Base-by-base conservation (phyloP, 305 asterid species). In the Nicotiana rustica region DNA sequence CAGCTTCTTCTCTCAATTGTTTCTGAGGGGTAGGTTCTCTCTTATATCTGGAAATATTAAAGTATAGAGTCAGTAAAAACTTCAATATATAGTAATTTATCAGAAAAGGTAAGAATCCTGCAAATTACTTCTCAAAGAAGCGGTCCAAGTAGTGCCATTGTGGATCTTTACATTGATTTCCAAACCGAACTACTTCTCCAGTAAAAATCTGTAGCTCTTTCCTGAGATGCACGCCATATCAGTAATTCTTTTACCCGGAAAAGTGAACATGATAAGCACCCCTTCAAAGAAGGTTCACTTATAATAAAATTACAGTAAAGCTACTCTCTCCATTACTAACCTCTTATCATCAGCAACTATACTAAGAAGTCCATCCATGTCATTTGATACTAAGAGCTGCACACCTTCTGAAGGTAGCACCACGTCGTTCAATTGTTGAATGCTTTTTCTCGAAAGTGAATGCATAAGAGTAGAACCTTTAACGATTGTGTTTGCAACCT, bases 111-210 rank as follows among this genome's bases (percentile, higher is more conserved):
- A 84, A 83, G 79, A 71, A 85, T 84, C 73, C 64, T 75, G 69
- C 38, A 73, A 65, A 62, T 89, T 92, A 94, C 97, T 93, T 92
- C 87, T 91, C 95, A 82, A 94, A 93, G 87, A 86, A 94, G 41
- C 91, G 92, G 87, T 90, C 94, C 93, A 94, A 90, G 87, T 93
- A 87, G 84, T 94, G 98, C 98, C 97, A 94, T 86, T 94, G 98
- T 85, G 97, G 88, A 88, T 93, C 97, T 89, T 92, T 94, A 89
- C 98, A 94, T 44, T 92, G 92, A 88, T 93, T 91, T 68, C 98
- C 98, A 84, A 94, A 94, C 66, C 98, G 97, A 78, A 94, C 90
- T 25, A 94, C 93, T 90, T 94, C 98, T 86, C 92, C 95, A 3
- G 92, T 75, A 77, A 94, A 93, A 83, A 93, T 84, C 84, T 90